Conservation (phyloP, 306 rosid species). For the Trifolium repens region DNA sequence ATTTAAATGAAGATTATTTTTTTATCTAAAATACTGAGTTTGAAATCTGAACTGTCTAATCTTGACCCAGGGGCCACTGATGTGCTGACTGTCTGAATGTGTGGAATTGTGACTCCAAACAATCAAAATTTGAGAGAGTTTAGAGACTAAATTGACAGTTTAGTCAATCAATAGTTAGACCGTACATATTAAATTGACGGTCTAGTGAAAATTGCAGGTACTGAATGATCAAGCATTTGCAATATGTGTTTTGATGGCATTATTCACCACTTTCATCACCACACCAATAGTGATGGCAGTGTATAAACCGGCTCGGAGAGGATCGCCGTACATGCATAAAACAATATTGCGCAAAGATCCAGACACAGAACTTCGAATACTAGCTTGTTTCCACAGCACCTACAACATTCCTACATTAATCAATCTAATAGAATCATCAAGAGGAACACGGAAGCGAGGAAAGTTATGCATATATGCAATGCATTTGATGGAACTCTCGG, state of each 20-base stretch:
- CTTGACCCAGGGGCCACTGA: background rate
- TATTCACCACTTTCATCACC: constrained; percentile 76
- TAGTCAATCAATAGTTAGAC: too few species aligned
- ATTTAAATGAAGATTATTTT: background rate
- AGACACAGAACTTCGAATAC: constrained; percentile 56
- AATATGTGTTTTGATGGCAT: constrained; percentile 70
- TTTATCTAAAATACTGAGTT: background rate
- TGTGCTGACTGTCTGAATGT: background rate
- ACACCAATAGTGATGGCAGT: constrained; percentile 73
- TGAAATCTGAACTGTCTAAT: background rate
- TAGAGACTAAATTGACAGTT: background rate
- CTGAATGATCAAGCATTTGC: constrained; percentile 73
- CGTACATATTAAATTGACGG: too few species aligned
- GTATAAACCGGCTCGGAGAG: constrained; percentile 66
- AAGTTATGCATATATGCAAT: constrained; percentile 67
- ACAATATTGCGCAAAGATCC: constrained; percentile 56
- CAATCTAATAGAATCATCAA: constrained; percentile 62
- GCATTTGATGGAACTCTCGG: constrained; percentile 83
- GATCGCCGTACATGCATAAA: constrained; percentile 61
- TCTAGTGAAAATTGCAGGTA: constrained; percentile 45
- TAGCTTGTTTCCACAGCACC: constrained; percentile 69
- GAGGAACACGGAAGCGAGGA: constrained; percentile 61
- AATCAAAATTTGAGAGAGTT: background rate
- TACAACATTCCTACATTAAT: constrained; percentile 60
- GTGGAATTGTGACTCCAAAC: background rate